A percentile compares a stretch with the other conserved stretches of the same genome.
These are phyloP conservation scores for Paraphoma sp. DNA, from an alignment of 2,329 filamentous ascomycete species.

Conservation along the genomic window DNA sequence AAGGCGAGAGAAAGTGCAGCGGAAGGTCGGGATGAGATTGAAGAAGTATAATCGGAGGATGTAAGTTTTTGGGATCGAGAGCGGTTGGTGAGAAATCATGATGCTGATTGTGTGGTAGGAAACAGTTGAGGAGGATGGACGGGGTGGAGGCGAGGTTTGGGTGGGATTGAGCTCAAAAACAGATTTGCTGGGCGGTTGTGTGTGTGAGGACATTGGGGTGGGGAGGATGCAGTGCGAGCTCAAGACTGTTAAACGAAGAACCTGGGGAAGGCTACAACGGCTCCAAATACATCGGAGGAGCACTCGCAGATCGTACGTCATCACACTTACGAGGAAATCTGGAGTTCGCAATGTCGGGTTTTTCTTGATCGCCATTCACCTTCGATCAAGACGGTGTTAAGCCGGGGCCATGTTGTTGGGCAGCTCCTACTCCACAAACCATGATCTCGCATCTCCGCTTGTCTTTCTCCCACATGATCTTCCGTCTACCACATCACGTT, in stretches of 20 bases:
- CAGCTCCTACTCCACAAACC: background rate
- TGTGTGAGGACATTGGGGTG: too few relatives aligned
- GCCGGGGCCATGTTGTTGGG: too few relatives aligned
- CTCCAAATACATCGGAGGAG: too few relatives aligned
- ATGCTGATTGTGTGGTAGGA: background rate
- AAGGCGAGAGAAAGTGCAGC: constrained; percentile 1
- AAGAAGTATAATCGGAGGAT: constrained; percentile 1
- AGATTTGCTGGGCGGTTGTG: too few relatives aligned
- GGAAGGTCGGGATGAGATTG: background rate
- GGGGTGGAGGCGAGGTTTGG: constrained; percentile 1
- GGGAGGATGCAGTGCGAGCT: too few relatives aligned
- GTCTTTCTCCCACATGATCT: background rate
- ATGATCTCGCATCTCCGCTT: background rate
- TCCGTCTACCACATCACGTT: background rate
- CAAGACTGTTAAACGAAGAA: background rate
- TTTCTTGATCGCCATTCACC: background rate
- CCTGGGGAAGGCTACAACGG: background rate
- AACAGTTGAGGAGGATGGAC: background rate
- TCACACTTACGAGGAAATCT: too few relatives aligned
- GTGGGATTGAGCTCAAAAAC: background rate
- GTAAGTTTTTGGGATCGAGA: too few relatives aligned
- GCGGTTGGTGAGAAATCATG: too few relatives aligned
- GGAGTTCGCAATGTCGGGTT: too few relatives aligned
- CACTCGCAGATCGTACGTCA: too few relatives aligned
- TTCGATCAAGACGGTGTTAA: background rate